Percentiles rank a stretch among this genome's conserved stretches.
These are phyloP conservation scores for Colletotrichum salicis DNA, from an alignment of 2,329 filamentous ascomycete species.

Conservation along the genomic window DNA sequence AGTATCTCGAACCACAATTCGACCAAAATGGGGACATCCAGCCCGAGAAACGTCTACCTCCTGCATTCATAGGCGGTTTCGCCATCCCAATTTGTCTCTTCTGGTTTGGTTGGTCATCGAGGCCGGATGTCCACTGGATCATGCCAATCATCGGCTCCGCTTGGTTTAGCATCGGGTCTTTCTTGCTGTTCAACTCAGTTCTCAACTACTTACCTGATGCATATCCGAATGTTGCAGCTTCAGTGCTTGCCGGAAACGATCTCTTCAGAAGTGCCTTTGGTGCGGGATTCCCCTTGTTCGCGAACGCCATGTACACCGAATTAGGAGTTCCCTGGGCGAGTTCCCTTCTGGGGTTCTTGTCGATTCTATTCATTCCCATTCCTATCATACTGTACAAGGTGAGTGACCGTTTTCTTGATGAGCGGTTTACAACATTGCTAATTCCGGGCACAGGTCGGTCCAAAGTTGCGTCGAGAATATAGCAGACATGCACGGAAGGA, in stretches of 20 bases:
- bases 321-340: conserved; percentile 36
- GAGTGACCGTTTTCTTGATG: no score
- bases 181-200: conserved; percentile 38
- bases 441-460: neutral
- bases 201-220: conserved; percentile 38
- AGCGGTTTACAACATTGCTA: neutral
- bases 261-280: conserved; percentile 33
- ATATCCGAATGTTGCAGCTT: conserved; percentile 37
- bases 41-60: conserved; percentile 36
- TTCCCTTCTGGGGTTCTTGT: conserved; percentile 30
- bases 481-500: conserved; percentile 21
- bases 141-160: conserved; percentile 65
- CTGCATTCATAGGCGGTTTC: conserved; percentile 59
- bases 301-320: conserved; percentile 35
- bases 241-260: conserved; percentile 38
- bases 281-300: conserved; percentile 32
- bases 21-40: conserved; percentile 32
- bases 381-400: conserved; percentile 23
- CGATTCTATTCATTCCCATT: conserved; percentile 12
- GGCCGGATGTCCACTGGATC: conserved; percentile 68
- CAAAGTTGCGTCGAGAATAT: conserved; percentile 1
- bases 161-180: conserved; percentile 66
- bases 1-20: conserved; percentile 34
- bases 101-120: conserved; percentile 77
- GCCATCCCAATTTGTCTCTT: conserved; percentile 75